A percentile compares a stretch with the other conserved stretches of the same genome.
Conservation (phyloP, 805 yeast genomes). For the Saccharomycopsis olivae region DNA sequence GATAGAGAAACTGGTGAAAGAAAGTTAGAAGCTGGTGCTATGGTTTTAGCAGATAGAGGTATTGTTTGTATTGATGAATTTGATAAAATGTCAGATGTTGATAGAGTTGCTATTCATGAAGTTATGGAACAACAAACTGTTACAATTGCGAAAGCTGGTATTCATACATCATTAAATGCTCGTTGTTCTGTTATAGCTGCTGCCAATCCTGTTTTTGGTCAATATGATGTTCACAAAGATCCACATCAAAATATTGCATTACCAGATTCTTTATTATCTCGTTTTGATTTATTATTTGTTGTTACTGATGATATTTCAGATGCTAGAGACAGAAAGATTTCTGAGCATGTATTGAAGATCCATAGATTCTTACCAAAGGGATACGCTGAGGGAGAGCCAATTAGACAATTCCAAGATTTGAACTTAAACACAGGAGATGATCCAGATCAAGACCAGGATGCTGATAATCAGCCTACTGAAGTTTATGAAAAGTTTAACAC, state of each 20-base stretch:
- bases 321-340: constrained; percentile 70
- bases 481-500: constrained; percentile 83
- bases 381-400: constrained; percentile 84
- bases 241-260: constrained; percentile 95
- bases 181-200: constrained; percentile 97
- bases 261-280: constrained; percentile 91
- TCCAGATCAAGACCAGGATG: constrained; percentile 33
- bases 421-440: constrained; percentile 75
- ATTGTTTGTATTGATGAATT: constrained; percentile 97
- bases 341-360: constrained; percentile 91
- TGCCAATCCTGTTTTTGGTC: constrained; percentile 95
- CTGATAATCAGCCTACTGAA: constrained; percentile 34
- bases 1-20: constrained; percentile 97
- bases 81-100: constrained; percentile 95
- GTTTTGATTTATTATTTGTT: constrained; percentile 90
- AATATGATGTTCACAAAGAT: constrained; percentile 89
- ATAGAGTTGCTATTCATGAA: constrained; percentile 97
- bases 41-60: constrained; percentile 97
- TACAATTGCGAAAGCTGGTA: constrained; percentile 96
- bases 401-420: constrained; percentile 62
- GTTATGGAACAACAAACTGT: constrained; percentile 99
- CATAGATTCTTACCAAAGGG: constrained; percentile 87
- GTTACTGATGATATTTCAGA: constrained; percentile 93
- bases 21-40: constrained; percentile 96
- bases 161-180: constrained; percentile 91